A percentile compares a stretch with the other conserved stretches of the same genome.
Evolutionary conservation across 2,329 filamentous ascomycete genomes (phyloP).

Genomic region (Hymenotorrendiella dingleyae): DNA sequence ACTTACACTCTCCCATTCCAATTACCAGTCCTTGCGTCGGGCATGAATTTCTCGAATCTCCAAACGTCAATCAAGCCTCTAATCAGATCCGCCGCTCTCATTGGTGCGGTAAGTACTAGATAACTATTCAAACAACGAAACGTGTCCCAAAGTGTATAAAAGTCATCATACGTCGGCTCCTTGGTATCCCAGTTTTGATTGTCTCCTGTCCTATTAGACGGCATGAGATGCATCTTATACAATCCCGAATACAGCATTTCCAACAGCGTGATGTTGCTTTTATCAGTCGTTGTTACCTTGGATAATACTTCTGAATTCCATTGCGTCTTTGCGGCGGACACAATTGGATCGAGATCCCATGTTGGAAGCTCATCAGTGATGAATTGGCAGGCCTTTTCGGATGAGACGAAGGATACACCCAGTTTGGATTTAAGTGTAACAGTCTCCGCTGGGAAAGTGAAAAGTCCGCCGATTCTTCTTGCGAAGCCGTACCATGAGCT

Average conservation of each 20-base stretch:
- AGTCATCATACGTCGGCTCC: conserved; percentile 66
- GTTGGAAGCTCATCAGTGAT: conserved; percentile 36
- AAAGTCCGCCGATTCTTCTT: conserved; percentile 45
- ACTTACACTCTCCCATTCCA: conserved; percentile 59
- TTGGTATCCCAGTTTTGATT: conserved; percentile 57
- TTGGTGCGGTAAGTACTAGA: conserved; percentile 55
- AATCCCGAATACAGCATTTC: conserved; percentile 51
- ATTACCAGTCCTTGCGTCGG: conserved; percentile 60
- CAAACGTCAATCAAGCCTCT: conserved; percentile 62
- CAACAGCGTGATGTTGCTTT: conserved; percentile 41
- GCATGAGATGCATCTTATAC: conserved; percentile 57
- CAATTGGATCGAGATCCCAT: conserved; percentile 37
- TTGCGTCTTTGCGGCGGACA: conserved; percentile 36
- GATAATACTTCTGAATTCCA: conserved; percentile 49
- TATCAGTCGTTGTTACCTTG: conserved; percentile 41
- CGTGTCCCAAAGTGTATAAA: conserved; percentile 61
- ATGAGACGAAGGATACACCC: conserved; percentile 14
- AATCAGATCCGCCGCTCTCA: conserved; percentile 55
- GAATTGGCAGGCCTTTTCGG: conserved; percentile 10
- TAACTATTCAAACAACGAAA: conserved; percentile 56
- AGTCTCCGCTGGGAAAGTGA: conserved; percentile 37
- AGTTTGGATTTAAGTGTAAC: conserved; percentile 37
- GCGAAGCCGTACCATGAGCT: conserved; percentile 26
- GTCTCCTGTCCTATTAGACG: conserved; percentile 62
- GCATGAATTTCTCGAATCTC: conserved; percentile 56